Conservation (phyloP, 179 eudicot species). For the Carnegiea gigantea region DNA sequence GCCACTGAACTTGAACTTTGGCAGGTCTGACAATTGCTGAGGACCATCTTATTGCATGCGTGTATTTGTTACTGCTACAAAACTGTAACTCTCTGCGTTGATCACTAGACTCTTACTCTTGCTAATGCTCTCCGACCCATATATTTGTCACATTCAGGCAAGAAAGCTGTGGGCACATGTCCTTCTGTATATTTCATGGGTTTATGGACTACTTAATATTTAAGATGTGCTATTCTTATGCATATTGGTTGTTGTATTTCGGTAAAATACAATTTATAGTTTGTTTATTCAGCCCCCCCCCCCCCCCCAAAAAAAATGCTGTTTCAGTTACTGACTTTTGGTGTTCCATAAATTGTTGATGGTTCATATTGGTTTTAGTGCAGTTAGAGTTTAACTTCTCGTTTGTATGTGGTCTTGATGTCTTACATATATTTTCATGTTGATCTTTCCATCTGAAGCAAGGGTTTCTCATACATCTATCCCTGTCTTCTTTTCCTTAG, state of each 20-base stretch:
- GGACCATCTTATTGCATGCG: neutral
- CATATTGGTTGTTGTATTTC: too few species aligned
- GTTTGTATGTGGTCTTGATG: neutral
- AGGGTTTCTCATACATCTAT: neutral
- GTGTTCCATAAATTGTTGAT: too few species aligned
- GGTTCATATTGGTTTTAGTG: neutral
- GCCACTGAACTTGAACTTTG: slow-evolving; percentile 95
- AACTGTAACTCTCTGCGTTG: neutral
- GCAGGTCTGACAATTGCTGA: slow-evolving; percentile 54
- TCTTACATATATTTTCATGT: neutral
- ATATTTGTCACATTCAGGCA: neutral
- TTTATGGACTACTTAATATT: too few species aligned
- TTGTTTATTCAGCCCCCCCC: too few species aligned
- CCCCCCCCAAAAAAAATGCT: too few species aligned
- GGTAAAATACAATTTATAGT: too few species aligned
- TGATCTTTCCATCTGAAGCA: neutral
- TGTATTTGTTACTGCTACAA: neutral
- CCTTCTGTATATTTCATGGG: too few species aligned
- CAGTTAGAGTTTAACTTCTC: neutral
- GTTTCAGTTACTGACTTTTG: too few species aligned
- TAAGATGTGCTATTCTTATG: too few species aligned
- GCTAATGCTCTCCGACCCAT: neutral
- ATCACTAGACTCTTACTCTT: neutral
- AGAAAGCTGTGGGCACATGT: too few species aligned
- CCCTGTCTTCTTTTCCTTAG: slow-evolving; percentile 33